Base-by-base conservation (phyloP, 352 stramenopile genomes). In the Phytophthora ohioensis region DNA sequence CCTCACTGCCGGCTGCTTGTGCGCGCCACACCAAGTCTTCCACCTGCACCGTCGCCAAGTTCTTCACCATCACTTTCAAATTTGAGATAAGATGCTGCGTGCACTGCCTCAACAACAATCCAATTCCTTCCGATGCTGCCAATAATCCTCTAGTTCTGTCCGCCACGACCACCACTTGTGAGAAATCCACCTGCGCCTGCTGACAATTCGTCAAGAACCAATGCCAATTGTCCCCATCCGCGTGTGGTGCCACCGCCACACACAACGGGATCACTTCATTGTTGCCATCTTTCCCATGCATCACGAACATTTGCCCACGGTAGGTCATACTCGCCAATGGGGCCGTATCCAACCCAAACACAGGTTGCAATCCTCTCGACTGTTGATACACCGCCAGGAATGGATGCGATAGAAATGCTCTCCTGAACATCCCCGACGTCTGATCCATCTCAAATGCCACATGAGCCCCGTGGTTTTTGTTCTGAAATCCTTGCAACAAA, bases 21-120 rank as follows among this genome's bases (percentile, higher is more conserved):
- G 73, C 73, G 13, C 73, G 73, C 62, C 64, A 75, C 47, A 81
- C 69, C 39, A 81, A 66, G 48, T 81, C 73, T n/a, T 78, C 64
- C 15, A 81, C 58, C 35, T 81, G 73, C 30, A 73, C 69, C 3
- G 73, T 80, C 2, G 64, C 64, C 56, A 72, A 45, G 15, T 61
- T 67, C 27, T 78, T 81, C 17, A 75, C 69, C 69, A 81, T 69
- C 1, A 58, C 53, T 49, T 81, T 75, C 8, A 81, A 51, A 53
- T 73, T 75, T 5, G 53, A 49, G 13, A 78, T 68, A 36, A 81
- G 71, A 38, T 81, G 69, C 7, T 38, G 60, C 8, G 73, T 78
- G 15, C 73, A 81, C 45, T 81, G 73, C 10, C 73, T 60, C 31
- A 78, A 31, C 0, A 36, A 43, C 38, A 81, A 15, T 10, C 56